These are phyloP conservation scores for Aspergillus campestris DNA, from an alignment of 495 filamentous ascomycete species.

Conservation along the genomic window DNA sequence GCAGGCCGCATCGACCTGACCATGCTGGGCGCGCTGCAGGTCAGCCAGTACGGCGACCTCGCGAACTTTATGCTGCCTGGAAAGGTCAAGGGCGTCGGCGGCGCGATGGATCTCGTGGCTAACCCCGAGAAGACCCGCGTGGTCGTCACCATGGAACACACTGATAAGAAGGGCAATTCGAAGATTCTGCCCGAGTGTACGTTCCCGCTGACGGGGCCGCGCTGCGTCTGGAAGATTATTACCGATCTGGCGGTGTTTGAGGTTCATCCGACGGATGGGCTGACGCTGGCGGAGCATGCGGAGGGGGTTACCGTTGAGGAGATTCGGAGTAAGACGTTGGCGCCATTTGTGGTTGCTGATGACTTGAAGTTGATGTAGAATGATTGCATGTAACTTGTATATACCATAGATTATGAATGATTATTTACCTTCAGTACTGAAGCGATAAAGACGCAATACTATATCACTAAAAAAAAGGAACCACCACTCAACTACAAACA, in stretches of 20 bases:
- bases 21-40: conserved; percentile 87
- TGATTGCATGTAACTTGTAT: conserved; percentile 8
- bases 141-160: conserved; percentile 88
- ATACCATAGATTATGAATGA: conserved; percentile 2
- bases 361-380: conserved; percentile 69
- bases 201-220: conserved; percentile 77
- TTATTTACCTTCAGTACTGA: no score
- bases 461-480: no score
- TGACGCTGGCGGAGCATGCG: conserved; percentile 74
- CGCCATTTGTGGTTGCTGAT: conserved; percentile 68
- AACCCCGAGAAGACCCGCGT: conserved; percentile 81
- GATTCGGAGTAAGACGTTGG: conserved; percentile 77
- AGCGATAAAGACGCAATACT: no score
- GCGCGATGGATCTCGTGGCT: conserved; percentile 84
- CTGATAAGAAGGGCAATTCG: conserved; percentile 77
- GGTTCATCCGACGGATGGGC: conserved; percentile 66
- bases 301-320: conserved; percentile 78
- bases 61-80: conserved; percentile 67
- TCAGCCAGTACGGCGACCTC: conserved; percentile 56
- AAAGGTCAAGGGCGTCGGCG: conserved; percentile 89
- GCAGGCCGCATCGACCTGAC: conserved; percentile 82
- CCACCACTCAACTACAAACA: no score
- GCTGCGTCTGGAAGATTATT: conserved; percentile 80
- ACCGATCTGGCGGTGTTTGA: conserved; percentile 85
- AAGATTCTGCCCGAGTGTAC: conserved; percentile 78